phyloP scores from a whole-genome alignment of 2,329 filamentous ascomycete genomes.

The Colletotrichum viniferum region DNA sequence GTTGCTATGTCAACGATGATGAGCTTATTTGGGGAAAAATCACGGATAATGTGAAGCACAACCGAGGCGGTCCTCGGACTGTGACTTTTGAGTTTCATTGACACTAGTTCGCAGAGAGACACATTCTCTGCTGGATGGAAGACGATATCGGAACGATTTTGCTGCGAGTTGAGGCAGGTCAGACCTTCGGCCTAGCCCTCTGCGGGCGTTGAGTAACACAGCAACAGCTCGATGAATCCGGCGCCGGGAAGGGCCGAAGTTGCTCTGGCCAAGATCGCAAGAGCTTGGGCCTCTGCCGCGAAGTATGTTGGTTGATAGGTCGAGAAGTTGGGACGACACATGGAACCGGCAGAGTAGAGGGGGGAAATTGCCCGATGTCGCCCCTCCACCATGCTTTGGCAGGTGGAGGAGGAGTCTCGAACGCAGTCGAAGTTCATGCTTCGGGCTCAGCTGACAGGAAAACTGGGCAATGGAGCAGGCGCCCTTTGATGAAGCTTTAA shows the following conservation, averaged over 20 bases:
- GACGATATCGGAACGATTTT: neutral
- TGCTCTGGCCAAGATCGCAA: neutral
- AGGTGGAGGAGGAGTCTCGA: neutral
- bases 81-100: constrained; percentile 9
- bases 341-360: neutral
- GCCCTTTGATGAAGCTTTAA: neutral
- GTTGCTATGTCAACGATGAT: constrained; percentile 20
- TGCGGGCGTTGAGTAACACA: neutral
- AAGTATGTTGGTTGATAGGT: neutral
- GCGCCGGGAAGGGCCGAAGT: neutral
- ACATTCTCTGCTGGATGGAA: neutral
- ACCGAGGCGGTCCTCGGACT: neutral
- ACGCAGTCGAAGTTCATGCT: neutral
- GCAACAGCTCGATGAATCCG: neutral
- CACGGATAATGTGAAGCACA: constrained; percentile 6
- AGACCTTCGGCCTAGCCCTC: neutral
- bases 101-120: neutral
- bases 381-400: neutral
- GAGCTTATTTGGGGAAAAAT: constrained; percentile 20
- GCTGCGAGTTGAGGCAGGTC: neutral
- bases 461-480: neutral
- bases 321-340: neutral
- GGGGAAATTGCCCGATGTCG: neutral
- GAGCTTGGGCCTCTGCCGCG: neutral
- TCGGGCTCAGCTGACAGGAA: neutral